A percentile compares a stretch with the other conserved stretches of the same genome.
Evolutionary conservation across 345 rosid species (phyloP).

Genomic region (Eucalyptus victrix): DNA sequence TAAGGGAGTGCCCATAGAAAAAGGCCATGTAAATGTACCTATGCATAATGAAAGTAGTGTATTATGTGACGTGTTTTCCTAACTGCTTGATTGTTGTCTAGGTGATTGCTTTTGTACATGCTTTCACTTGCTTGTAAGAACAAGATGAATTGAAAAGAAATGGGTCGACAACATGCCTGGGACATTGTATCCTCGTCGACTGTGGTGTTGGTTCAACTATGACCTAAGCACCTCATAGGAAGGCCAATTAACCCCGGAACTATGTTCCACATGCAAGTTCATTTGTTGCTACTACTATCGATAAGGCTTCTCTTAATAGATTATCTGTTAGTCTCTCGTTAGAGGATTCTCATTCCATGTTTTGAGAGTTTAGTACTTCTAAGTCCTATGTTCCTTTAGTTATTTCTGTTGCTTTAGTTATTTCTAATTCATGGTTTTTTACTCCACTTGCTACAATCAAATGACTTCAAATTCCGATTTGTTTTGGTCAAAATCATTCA

Average conservation of each 20-base stretch:
- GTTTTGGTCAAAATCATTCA: not conserved
- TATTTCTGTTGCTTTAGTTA: too few relatives aligned
- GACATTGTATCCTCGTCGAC: rapidly evolving
- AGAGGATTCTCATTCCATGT: not conserved
- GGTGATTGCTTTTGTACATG: too few relatives aligned
- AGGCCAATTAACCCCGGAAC: not conserved
- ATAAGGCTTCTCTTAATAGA: not conserved
- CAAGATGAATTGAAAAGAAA: too few relatives aligned
- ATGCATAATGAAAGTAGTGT: too few relatives aligned
- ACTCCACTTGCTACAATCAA: not conserved
- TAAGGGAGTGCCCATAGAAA: too few relatives aligned
- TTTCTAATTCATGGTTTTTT: not conserved
- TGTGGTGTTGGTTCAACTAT: too few relatives aligned
- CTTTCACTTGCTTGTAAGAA: too few relatives aligned
- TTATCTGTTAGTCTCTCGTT: not conserved
- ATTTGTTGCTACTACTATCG: not conserved
- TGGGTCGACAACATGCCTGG: too few relatives aligned
- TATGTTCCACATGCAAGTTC: not conserved
- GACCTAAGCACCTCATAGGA: not conserved
- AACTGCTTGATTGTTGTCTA: rapidly evolving
- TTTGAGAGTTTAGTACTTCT: not conserved
- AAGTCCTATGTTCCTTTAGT: too few relatives aligned
- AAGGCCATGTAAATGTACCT: too few relatives aligned
- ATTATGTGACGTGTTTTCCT: too few relatives aligned
- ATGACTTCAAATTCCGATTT: not conserved